phyloP scores from a whole-genome alignment of 78 protist species.

The Dictyostelium intermedium region DNA sequence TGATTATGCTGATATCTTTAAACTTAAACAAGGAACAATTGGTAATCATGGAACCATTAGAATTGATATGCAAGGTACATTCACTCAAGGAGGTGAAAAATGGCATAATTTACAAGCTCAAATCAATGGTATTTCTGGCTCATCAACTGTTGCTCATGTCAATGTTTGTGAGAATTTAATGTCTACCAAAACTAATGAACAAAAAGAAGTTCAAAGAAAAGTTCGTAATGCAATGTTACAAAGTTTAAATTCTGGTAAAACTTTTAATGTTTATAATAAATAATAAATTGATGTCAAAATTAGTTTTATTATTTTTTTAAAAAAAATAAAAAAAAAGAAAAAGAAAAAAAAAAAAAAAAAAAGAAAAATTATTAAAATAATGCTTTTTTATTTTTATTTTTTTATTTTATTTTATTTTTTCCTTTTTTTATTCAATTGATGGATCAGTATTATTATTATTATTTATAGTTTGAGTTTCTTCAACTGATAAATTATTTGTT shows the following conservation, averaged over 20 bases:
- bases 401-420: neutral
- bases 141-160: constrained; percentile 15
- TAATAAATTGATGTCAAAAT: neutral
- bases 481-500: neutral
- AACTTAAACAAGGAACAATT: neutral
- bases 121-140: neutral
- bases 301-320: neutral
- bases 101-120: constrained; percentile 10
- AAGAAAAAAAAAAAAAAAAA: too few species aligned
- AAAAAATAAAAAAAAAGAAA: too few species aligned
- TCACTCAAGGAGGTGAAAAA: neutral
- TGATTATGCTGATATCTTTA: neutral
- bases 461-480: constrained; percentile 6
- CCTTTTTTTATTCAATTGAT: neutral
- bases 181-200: neutral
- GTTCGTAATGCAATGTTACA: neutral
- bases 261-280: neutral
- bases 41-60: neutral
- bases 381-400: neutral
- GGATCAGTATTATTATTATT: neutral
- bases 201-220: constrained; percentile 7
- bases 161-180: neutral
- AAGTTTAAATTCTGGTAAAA: neutral
- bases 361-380: too few species aligned
- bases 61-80: constrained; percentile 19